phyloP scores from a whole-genome alignment of 208 protist genomes.

The Trypanosomatidae sp. region DNA sequence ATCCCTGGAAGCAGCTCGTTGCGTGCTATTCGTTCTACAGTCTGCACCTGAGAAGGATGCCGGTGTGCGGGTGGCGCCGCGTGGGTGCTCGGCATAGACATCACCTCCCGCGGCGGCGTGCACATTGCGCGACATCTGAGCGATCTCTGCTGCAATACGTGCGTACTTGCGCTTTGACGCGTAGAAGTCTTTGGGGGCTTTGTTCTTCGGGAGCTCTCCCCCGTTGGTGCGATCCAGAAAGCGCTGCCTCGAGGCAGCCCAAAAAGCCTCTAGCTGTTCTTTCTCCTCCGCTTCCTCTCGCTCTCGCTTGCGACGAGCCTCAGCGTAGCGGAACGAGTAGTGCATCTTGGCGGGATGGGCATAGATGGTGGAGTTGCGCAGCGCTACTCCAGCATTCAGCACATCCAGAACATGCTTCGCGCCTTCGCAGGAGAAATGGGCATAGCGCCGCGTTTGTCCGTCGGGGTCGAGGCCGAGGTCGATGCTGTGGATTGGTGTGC shows the following conservation, averaged over 20 bases:
- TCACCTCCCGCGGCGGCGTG: constrained; percentile 1
- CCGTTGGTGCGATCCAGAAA: constrained; percentile 55
- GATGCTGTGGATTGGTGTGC: constrained; percentile 81
- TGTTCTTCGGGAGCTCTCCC: constrained; percentile 45
- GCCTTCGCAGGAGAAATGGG: constrained; percentile 85
- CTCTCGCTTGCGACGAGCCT: constrained; percentile 75
- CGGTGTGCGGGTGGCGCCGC: constrained; percentile 4
- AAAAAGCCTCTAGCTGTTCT: constrained; percentile 35
- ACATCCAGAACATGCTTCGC: constrained; percentile 76
- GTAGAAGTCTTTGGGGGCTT: constrained; percentile 63
- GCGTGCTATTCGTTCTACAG: background rate
- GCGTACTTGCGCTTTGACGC: constrained; percentile 56
- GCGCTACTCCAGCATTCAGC: constrained; percentile 40
- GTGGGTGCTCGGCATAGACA: background rate
- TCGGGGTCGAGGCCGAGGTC: constrained; percentile 72
- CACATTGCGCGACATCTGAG: constrained; percentile 43
- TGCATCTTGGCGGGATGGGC: constrained; percentile 62
- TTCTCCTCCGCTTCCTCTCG: constrained; percentile 51
- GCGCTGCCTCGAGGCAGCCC: constrained; percentile 26
- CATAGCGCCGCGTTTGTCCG: constrained; percentile 65
- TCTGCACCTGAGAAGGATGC: background rate
- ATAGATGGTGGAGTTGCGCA: constrained; percentile 40
- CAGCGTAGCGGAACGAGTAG: constrained; percentile 68
- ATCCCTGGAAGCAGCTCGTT: background rate
- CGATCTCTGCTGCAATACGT: constrained; percentile 61